A percentile compares a stretch with the other conserved stretches of the same genome.
These are phyloP conservation scores for Stereum hirsutum DNA, from an alignment of 1,284 basidiomycete genomes.

Conservation along the genomic window DNA sequence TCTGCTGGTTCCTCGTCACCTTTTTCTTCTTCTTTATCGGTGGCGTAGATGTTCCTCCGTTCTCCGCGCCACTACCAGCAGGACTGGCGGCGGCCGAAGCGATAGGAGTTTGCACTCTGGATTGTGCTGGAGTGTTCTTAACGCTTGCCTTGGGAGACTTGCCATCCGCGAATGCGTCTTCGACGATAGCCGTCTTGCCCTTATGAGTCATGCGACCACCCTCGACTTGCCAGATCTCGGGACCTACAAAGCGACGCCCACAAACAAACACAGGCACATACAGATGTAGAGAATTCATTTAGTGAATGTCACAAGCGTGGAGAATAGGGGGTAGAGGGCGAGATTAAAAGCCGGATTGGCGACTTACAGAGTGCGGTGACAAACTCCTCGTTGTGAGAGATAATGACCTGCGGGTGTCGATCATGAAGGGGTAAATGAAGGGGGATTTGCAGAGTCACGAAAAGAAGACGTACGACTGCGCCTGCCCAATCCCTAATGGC, in stretches of 20 bases:
- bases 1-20: constrained; percentile 82
- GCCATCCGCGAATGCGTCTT: constrained; percentile 59
- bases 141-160: constrained; percentile 66
- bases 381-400: constrained; percentile 94
- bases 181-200: constrained; percentile 80
- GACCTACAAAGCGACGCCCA: too few species aligned
- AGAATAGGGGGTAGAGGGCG: constrained; percentile 7
- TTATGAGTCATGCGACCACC: constrained; percentile 77
- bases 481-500: constrained; percentile 97
- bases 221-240: constrained; percentile 80
- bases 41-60: constrained; percentile 28
- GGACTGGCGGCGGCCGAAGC: constrained; percentile 60
- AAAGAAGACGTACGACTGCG: constrained; percentile 60
- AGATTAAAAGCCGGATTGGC: constrained; percentile 2
- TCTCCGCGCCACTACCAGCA: constrained; percentile 64
- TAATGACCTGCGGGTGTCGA: constrained; percentile 66
- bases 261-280: too few species aligned
- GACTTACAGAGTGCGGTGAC: constrained; percentile 77
- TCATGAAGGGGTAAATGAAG: constrained; percentile 14
- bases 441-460: constrained; percentile 4
- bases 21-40: constrained; percentile 84
- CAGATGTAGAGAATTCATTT: too few species aligned
- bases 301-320: too few species aligned
- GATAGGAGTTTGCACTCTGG: constrained; percentile 53
- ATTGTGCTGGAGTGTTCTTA: constrained; percentile 56